Evolutionary conservation across 1,284 basidiomycete genomes (phyloP).

Genomic region (Pholiota adiposa): DNA sequence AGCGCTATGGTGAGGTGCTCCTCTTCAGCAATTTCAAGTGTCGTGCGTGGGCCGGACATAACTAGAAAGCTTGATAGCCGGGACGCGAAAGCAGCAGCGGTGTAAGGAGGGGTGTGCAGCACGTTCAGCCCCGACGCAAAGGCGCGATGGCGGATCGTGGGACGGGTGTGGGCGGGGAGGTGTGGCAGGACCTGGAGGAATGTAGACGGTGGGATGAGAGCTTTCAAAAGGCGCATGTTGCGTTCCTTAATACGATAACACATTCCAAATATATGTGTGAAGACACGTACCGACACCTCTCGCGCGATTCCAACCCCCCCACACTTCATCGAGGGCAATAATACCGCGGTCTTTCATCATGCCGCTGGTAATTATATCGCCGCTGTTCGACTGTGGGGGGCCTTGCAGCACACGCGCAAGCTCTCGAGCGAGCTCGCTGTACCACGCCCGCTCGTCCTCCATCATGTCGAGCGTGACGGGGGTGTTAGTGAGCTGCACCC

Average conservation of each 20-base stretch:
- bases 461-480: slow-evolving; percentile 94
- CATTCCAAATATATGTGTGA: slow-evolving; percentile 12
- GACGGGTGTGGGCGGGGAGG: slow-evolving; percentile 70
- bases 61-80: slow-evolving; percentile 62
- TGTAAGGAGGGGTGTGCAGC: slow-evolving; percentile 82
- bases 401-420: slow-evolving; percentile 78
- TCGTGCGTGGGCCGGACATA: slow-evolving; percentile 53
- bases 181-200: slow-evolving; percentile 76
- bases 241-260: slow-evolving; percentile 7
- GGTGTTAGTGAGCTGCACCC: slow-evolving; percentile 73
- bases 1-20: slow-evolving; percentile 77
- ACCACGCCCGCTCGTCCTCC: slow-evolving; percentile 80
- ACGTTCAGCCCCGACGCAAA: slow-evolving; percentile 79
- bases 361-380: slow-evolving; percentile 42
- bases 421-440: slow-evolving; percentile 84
- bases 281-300: slow-evolving; percentile 82
- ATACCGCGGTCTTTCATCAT: slow-evolving; percentile 78
- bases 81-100: slow-evolving; percentile 64
- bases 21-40: slow-evolving; percentile 66
- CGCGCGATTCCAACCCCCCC: slow-evolving; percentile 97
- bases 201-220: slow-evolving; percentile 87
- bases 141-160: slow-evolving; percentile 68
- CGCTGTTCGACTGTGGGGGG: slow-evolving; percentile 14
- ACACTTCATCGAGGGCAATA: slow-evolving; percentile 91
- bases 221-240: slow-evolving; percentile 35